Conservation (phyloP, 176 grass and related monocot species). For the Metroxylon sagu region DNA sequence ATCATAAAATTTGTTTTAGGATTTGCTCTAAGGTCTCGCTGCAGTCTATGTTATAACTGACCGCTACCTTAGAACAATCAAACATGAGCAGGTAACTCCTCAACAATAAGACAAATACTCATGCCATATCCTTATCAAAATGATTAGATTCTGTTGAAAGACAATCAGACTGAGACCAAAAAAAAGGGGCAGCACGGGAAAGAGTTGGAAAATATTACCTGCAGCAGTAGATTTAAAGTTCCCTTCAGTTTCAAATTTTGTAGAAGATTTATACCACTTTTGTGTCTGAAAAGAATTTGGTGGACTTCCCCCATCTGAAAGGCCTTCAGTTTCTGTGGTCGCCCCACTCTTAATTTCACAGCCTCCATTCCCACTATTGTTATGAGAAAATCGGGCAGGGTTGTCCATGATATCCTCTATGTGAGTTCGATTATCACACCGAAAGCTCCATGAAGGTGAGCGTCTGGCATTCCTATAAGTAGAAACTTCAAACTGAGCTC, state of each 20-base stretch:
- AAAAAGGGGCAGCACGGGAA: too few species aligned
- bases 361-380: conserved; percentile 41
- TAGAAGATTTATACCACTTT: conserved; percentile 42
- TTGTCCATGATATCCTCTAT: conserved; percentile 78
- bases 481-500: conserved; percentile 47
- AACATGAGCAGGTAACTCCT: too few species aligned
- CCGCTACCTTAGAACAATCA: too few species aligned
- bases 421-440: conserved; percentile 86
- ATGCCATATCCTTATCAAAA: too few species aligned
- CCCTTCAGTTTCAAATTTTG: conserved; percentile 28
- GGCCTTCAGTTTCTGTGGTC: conserved; percentile 33
- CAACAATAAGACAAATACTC: too few species aligned
- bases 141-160: too few species aligned
- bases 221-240: conserved; percentile 20
- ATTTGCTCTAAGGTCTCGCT: too few species aligned
- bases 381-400: conserved; percentile 8
- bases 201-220: conserved; percentile 21
- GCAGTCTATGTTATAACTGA: too few species aligned
- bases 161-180: too few species aligned
- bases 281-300: conserved; percentile 29
- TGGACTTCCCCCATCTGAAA: conserved; percentile 42
- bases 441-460: conserved; percentile 76
- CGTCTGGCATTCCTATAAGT: conserved; percentile 63
- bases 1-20: too few species aligned
- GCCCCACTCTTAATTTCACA: conserved; percentile 52